These are phyloP conservation scores for Thielaviopsis ethacetica DNA, from an alignment of 2,329 filamentous ascomycete species.

Conservation along the genomic window DNA sequence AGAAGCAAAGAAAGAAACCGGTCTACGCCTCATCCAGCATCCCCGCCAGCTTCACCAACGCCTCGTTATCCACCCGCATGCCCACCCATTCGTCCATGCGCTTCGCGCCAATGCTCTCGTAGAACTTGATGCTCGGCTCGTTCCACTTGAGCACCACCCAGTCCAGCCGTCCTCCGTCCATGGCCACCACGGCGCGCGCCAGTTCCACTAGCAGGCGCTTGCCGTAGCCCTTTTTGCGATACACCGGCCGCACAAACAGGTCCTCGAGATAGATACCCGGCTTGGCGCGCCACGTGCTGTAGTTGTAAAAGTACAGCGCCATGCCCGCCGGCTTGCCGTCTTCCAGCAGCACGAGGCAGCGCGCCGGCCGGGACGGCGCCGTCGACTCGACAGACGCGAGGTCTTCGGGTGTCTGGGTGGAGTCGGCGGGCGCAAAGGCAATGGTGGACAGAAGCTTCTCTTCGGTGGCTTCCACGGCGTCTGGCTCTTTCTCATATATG, in stretches of 20 bases:
- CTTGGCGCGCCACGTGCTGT: slow-evolving; percentile 78
- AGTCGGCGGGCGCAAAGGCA: slow-evolving; percentile 49
- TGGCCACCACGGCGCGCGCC: slow-evolving; percentile 60
- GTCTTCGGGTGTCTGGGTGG: slow-evolving; percentile 22
- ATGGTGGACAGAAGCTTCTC: slow-evolving; percentile 57
- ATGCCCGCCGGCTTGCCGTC: slow-evolving; percentile 46
- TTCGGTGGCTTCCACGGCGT: slow-evolving; percentile 63
- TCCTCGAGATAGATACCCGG: slow-evolving; percentile 90
- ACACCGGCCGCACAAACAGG: slow-evolving; percentile 58
- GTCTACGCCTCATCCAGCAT: slow-evolving; percentile 14
- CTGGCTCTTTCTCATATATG: slow-evolving; percentile 65
- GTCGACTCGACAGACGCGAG: slow-evolving; percentile 35
- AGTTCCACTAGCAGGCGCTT: slow-evolving; percentile 56
- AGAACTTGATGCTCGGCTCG: slow-evolving; percentile 76
- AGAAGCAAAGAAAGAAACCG: neutral
- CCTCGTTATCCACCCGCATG: slow-evolving; percentile 57
- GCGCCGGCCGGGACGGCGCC: slow-evolving; percentile 45
- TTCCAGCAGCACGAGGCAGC: slow-evolving; percentile 53
- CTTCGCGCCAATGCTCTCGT: slow-evolving; percentile 52
- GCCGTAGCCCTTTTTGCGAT: slow-evolving; percentile 66
- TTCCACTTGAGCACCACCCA: slow-evolving; percentile 94
- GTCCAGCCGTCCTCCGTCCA: slow-evolving; percentile 62
- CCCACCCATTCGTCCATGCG: slow-evolving; percentile 57
- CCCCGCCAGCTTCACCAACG: slow-evolving; percentile 41
- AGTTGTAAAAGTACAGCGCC: slow-evolving; percentile 90